phyloP scores from a whole-genome alignment of 2,329 filamentous ascomycete genomes.

The Didymellaceae sp. region DNA sequence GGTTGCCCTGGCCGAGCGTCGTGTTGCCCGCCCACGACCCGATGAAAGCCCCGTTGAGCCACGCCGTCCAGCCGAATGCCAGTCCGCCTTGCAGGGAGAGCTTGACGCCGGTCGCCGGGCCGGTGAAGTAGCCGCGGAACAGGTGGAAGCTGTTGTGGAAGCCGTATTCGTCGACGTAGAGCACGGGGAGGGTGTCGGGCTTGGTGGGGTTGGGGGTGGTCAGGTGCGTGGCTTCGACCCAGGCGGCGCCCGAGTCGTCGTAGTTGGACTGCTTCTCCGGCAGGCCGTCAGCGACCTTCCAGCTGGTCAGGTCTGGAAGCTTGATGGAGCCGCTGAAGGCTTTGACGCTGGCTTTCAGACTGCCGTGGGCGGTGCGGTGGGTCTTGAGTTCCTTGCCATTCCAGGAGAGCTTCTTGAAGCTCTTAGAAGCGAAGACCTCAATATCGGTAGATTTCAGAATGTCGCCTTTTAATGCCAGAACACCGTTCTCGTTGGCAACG shows the following conservation, averaged over 20 bases:
- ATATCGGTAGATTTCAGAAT: conserved; percentile 42
- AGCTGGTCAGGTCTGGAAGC: conserved; percentile 53
- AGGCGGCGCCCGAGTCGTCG: conserved; percentile 52
- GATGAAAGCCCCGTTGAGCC: conserved; percentile 63
- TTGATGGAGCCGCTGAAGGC: conserved; percentile 32
- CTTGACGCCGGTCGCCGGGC: conserved; percentile 52
- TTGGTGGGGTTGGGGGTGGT: conserved; percentile 49
- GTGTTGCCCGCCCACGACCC: conserved; percentile 63
- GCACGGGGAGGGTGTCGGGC: conserved; percentile 48
- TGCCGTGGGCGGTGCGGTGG: conserved; percentile 45
- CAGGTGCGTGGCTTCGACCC: conserved; percentile 50
- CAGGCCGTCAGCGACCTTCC: conserved; percentile 58
- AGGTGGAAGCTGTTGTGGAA: conserved; percentile 52
- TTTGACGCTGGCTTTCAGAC: conserved; percentile 41
- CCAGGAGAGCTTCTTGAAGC: conserved; percentile 43
- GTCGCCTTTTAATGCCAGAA: conserved; percentile 47
- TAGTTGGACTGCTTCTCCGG: conserved; percentile 57
- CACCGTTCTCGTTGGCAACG: conserved; percentile 29
- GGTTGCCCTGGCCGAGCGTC: conserved; percentile 43
- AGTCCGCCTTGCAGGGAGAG: conserved; percentile 62
- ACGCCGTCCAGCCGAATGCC: conserved; percentile 64
- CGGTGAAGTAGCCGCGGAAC: conserved; percentile 52
- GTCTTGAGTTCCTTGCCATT: conserved; percentile 45
- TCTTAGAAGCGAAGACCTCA: conserved; percentile 46
- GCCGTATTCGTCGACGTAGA: conserved; percentile 53